Base-by-base conservation (phyloP, 1,284 basidiomycete species). In the Trametes polyzona region DNA sequence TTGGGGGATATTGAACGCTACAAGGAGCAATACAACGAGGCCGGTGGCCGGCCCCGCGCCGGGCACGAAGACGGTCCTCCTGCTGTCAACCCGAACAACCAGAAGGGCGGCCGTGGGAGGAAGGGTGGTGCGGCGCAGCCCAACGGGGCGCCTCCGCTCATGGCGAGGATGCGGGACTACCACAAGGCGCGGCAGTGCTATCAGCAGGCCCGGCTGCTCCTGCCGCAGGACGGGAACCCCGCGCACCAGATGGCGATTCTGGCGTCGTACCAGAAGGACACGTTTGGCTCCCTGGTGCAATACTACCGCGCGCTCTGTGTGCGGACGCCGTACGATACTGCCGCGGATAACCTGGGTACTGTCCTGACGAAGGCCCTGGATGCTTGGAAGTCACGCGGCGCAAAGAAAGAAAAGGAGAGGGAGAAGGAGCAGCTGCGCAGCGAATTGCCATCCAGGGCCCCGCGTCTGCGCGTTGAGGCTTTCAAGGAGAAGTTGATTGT, bases 241-340 rank as follows among this genome's bases (percentile, higher is more conserved):
- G 96, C 90, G 37, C 96, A 98, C 70, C 96, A 98, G 74, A 85
- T 99, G 26, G 96, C 96, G 1, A 95, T 98, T 46, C 82, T 99
- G 26, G 86, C 94, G 1, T 87, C 88, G 21, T 96, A 96, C 72
- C 80, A 89, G 65, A 82, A 82, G 61, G 94, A 98, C 72, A 80
- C 82, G n/a, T 94, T 97, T 65, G 77, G 79, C 26, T 88, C 92
- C 27, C 78, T 93, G 14, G 84, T 93, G 63, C 88, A 96, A 71
- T 96, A 98, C 74, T 96, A 96, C 69, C 88, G 95, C 35, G 93
- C 96, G 0, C 77, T 98, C 6, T 96, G 94, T 66, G 92, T 95
- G 43, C 83, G 83, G 27, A 82, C 86, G 54, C 92, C 95, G 0
- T 98, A 96, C 74, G 88, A 93, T 32, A 91, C 93, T 1, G 95